Conservation (phyloP, 2,329 filamentous ascomycete genomes). For the Fusarium lateritium region DNA sequence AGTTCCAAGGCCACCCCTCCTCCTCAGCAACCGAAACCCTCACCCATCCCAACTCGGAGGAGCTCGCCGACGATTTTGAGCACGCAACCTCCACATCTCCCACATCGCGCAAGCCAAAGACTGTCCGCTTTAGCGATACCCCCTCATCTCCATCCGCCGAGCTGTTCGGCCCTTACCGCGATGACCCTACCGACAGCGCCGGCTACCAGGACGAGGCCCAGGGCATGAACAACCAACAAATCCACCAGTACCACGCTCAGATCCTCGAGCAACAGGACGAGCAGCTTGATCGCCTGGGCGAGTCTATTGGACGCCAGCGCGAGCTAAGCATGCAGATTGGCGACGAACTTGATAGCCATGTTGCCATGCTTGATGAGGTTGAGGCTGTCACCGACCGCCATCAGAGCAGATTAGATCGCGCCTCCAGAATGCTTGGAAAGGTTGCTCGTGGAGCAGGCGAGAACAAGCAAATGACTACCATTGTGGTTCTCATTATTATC, state of each 20-base stretch:
- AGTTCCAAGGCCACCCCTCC: slow-evolving; percentile 80
- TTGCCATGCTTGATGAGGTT: slow-evolving; percentile 89
- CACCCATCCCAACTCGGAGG: slow-evolving; percentile 74
- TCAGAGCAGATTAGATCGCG: slow-evolving; percentile 80
- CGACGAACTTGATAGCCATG: slow-evolving; percentile 93
- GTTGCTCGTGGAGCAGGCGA: slow-evolving; percentile 83
- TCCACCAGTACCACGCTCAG: slow-evolving; percentile 86
- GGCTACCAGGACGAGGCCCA: slow-evolving; percentile 73
- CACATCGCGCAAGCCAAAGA: slow-evolving; percentile 68
- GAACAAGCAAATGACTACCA: slow-evolving; percentile 88
- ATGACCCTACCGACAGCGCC: slow-evolving; percentile 72
- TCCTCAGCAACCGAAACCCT: slow-evolving; percentile 66
- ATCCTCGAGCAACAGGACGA: slow-evolving; percentile 92
- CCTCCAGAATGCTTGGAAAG: slow-evolving; percentile 78
- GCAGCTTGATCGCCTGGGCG: slow-evolving; percentile 90
- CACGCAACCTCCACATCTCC: slow-evolving; percentile 67
- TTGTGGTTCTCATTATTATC: slow-evolving; percentile 86
- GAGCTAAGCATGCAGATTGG: slow-evolving; percentile 97
- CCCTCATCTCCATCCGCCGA: slow-evolving; percentile 59
- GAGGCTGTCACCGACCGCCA: slow-evolving; percentile 88
- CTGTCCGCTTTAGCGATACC: slow-evolving; percentile 88
- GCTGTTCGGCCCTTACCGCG: slow-evolving; percentile 74
- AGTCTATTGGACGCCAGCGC: slow-evolving; percentile 88
- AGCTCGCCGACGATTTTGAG: slow-evolving; percentile 74
- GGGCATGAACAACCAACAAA: slow-evolving; percentile 82